Conservation (phyloP, 345 rosid species). For the Eucalyptus lansdowneana region DNA sequence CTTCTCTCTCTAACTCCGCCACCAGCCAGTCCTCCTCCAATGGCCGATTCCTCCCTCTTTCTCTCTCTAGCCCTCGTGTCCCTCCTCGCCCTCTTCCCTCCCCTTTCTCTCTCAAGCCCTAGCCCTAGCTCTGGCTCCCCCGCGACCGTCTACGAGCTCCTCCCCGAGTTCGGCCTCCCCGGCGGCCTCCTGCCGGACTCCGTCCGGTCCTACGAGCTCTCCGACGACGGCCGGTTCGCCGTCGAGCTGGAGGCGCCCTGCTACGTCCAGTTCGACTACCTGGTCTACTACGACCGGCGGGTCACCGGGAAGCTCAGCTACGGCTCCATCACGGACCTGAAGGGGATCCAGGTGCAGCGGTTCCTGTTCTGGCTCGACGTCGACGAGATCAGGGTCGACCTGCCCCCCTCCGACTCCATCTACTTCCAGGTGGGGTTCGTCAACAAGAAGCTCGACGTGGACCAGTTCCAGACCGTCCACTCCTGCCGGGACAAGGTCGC, state of each 20-base stretch:
- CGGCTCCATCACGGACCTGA: conserved; percentile 58
- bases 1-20: not conserved
- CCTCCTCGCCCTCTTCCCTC: not conserved
- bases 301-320: conserved; percentile 59
- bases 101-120: not conserved
- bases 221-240: conserved; percentile 52
- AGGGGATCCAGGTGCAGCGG: conserved; percentile 77
- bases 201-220: conserved; percentile 44
- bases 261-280: conserved; percentile 66
- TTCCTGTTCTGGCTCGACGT: conserved; percentile 79
- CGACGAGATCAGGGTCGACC: conserved; percentile 78
- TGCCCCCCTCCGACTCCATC: conserved; percentile 74
- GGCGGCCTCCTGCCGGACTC: conserved; percentile 59
- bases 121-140: not conserved
- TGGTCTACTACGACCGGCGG: conserved; percentile 59
- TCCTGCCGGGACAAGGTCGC: conserved; percentile 43
- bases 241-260: conserved; percentile 46
- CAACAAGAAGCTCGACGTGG: conserved; percentile 76
- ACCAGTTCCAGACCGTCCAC: conserved; percentile 74
- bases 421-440: conserved; percentile 84
- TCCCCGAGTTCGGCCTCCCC: conserved; percentile 88
- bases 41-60: not conserved
- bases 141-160: conserved; percentile 56
- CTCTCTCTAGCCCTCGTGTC: not conserved
- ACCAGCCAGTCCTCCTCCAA: not conserved